Base-by-base conservation (phyloP, 2,329 filamentous ascomycete genomes). In the Trichoderma sp. region DNA sequence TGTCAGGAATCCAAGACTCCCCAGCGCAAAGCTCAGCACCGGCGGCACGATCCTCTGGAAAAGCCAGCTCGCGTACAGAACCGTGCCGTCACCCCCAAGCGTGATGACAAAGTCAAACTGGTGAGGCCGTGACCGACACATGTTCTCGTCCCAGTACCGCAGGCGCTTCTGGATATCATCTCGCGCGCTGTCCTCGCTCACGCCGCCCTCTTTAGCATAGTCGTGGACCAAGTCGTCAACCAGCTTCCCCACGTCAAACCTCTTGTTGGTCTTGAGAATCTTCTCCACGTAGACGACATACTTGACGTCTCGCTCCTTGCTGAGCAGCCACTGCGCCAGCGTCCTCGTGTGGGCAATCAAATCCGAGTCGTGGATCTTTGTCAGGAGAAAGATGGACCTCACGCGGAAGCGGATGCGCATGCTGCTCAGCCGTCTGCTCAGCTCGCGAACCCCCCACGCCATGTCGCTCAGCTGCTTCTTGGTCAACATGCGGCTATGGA, bases 401-500 rank as follows among this genome's bases (percentile, higher is more conserved):
- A 97, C 92, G 64, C 90, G 90, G 71, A 97, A 88, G 77, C 90
- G 92, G 70, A 99, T 84, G 68, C 90, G 88, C 77, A 98, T 89
- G 78, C 89, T 93, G 61, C 92, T 92, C 68, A 98, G 81, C 69
- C 92, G 90, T 75, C 97, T 91, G 34, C 92, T 94, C 68, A 99
- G 82, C 79, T 97, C 93, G 57, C 95, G 86, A 68, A 98, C 95
- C 29, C 94, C 94, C 88, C 94, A 94, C 0, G 94, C 94, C 94
- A 99, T 98, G 74, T 98, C 95, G 15, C 91, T 93, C 50, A 99
- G 84, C 79, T 99, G 93, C 78, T 92, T 93, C 82, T 98, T 98
- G 1, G 94, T 97, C 72, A 98, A 84, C 59, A 97, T 86, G n/a
- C 94, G 87, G 68, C 85, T 88, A 74, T 87, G 84, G 50, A 85